Conservation (phyloP, 768 basidiomycete genomes). For the Tulasnella sp. region DNA sequence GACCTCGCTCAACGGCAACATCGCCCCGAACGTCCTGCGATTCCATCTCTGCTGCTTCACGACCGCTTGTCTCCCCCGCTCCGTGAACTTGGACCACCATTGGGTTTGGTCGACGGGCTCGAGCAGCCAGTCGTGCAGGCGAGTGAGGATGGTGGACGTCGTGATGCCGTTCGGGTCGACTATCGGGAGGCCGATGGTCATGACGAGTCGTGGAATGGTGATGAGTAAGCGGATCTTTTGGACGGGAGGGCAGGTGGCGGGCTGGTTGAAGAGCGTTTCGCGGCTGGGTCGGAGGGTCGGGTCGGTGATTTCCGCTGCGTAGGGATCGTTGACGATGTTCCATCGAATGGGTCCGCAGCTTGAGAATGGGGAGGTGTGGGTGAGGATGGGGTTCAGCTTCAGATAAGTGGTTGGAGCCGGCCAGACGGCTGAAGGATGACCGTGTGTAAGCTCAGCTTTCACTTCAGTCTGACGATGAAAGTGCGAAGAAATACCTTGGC, state of each 20-base stretch:
- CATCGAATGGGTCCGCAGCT: not conserved
- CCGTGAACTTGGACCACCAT: not conserved
- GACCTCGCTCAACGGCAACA: not conserved
- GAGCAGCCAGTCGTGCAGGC: not conserved
- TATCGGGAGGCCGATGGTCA: not conserved
- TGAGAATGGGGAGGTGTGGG: not conserved
- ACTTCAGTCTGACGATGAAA: not conserved
- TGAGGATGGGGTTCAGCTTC: not conserved
- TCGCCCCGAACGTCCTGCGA: not conserved
- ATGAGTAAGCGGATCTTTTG: not conserved
- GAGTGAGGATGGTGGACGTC: not conserved
- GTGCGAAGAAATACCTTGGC: not conserved
- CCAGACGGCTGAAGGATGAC: not conserved
- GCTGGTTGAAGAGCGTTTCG: not conserved
- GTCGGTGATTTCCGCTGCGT: not conserved
- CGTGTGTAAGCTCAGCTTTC: not conserved
- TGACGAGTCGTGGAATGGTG: not conserved
- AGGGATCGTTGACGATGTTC: not conserved
- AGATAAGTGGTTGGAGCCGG: not conserved
- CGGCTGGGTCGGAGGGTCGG: not conserved
- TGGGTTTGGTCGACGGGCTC: not conserved
- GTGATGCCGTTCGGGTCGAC: not conserved
- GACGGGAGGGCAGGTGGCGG: not conserved
- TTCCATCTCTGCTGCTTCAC: not conserved
- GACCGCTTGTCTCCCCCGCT: not conserved